These are phyloP conservation scores for Cutaneotrichosporon curvatum DNA, from an alignment of 1,284 basidiomycete species.

Conservation along the genomic window DNA sequence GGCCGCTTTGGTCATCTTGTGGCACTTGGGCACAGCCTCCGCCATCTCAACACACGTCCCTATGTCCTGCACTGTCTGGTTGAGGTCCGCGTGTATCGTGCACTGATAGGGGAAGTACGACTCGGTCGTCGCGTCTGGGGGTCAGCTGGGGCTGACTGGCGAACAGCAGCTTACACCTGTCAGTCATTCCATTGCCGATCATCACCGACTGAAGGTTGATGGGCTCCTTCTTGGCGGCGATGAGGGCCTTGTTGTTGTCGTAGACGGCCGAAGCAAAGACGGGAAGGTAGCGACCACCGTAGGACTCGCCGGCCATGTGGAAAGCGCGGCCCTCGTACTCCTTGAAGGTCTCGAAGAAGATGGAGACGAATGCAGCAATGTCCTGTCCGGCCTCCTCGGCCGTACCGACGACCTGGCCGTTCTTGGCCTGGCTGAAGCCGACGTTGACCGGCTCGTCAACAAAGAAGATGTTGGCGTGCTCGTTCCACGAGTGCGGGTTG, in stretches of 20 bases:
- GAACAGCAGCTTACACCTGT: no score
- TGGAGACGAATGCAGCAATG: slow-evolving; percentile 61
- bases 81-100: slow-evolving; percentile 34
- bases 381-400: slow-evolving; percentile 67
- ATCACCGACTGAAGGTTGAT: slow-evolving; percentile 72
- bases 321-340: slow-evolving; percentile 59
- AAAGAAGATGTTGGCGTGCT: slow-evolving; percentile 47
- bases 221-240: slow-evolving; percentile 57
- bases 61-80: slow-evolving; percentile 36
- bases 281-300: slow-evolving; percentile 65
- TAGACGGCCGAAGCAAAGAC: slow-evolving; percentile 71
- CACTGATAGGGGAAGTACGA: slow-evolving; percentile 44
- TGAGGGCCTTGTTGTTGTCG: slow-evolving; percentile 63
- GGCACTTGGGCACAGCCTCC: slow-evolving; percentile 40
- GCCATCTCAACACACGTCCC: slow-evolving; percentile 38
- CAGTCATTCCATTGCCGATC: slow-evolving; percentile 60
- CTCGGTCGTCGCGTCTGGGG: slow-evolving; percentile 18
- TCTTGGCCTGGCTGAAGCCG: slow-evolving; percentile 61
- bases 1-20: slow-evolving; percentile 26
- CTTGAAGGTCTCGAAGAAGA: slow-evolving; percentile 67
- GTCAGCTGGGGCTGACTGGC: not conserved
- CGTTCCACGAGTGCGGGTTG: slow-evolving; percentile 49
- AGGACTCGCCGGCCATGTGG: slow-evolving; percentile 60
- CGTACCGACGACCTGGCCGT: slow-evolving; percentile 55
- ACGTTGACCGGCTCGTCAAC: slow-evolving; percentile 54